Evolutionary conservation across 1,284 basidiomycete species (phyloP), one percentile per base, ranked within the genome.

Genomic region (Meira miltonrushii): DNA sequence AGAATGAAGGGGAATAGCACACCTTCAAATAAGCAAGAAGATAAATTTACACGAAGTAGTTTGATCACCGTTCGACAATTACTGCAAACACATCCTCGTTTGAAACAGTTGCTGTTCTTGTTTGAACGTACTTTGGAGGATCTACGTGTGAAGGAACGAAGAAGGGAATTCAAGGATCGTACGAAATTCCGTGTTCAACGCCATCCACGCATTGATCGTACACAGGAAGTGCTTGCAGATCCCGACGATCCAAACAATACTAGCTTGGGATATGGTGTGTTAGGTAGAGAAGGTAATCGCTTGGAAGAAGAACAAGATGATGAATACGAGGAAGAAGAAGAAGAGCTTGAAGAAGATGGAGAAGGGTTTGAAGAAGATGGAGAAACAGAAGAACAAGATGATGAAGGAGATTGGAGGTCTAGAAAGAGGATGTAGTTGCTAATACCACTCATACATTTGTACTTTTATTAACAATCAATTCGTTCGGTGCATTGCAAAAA

Each of bases 381-480:
- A 4, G 4, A 44, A 4, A 9, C 3, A 44, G 17, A 17, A 9
- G 43, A 25, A 9, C 4, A 25, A 8, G 17, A 44, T 3, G 43
- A 44, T 4, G 23, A 44, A 17, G 43, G 23, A 44, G 43, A 25
- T 17, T 17, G 23, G 43, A 44, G 43, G 43, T 25, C 43, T 13
- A n/a, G 13, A 44, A 17, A 44, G 9, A 44, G 43, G 17, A 2
- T 17, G 17, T 17, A 44, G 9, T 17, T 9, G 40, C 11, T 19
- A 43, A 43, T 43, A 15, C 40, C 40, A 43, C 13, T 43, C 19
- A 43, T 43, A 43, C 40, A 43, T 43, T 43, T 43, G 40, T 19
- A 15, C 19, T 19, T 43, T 33, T 4, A 33, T 4, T 33, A 33
- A 33, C 28, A 33, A 33, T 33, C n/a, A n/a, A n/a, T n/a, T n/a